Percentiles rank a stretch among this genome's conserved stretches.
phyloP scores from a whole-genome alignment of 2,329 filamentous ascomycete species.

The Bipolaris oryzae region DNA sequence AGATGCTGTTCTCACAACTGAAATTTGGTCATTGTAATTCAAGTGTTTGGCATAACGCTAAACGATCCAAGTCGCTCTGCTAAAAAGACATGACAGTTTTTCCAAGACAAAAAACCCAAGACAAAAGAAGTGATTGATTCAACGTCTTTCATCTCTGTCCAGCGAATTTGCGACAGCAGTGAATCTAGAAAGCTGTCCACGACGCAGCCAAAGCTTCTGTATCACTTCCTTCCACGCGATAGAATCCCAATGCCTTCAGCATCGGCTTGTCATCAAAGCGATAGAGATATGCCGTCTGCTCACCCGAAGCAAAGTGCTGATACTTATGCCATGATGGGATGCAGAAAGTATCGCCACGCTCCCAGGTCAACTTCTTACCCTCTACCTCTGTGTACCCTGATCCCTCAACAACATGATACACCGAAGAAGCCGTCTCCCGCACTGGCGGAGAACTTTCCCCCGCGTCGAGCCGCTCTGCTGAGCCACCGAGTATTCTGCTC shows the following conservation, averaged over 20 bases:
- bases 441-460: not conserved
- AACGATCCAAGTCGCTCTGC: not conserved
- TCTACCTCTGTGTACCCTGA: slow-evolving; percentile 1
- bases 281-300: not conserved
- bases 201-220: not conserved
- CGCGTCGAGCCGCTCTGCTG: not conserved
- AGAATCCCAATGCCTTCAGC: not conserved
- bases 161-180: not conserved
- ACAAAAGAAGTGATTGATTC: not conserved
- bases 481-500: not conserved
- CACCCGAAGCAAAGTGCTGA: not conserved
- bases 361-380: not conserved
- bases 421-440: not conserved
- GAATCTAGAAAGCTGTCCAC: not conserved
- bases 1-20: not conserved
- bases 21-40: not conserved
- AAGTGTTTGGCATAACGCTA: not conserved
- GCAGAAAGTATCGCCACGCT: slow-evolving; percentile 1
- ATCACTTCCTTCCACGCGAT: slow-evolving; percentile 1
- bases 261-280: not conserved
- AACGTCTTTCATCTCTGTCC: not conserved
- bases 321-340: slow-evolving; percentile 1
- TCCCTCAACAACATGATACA: not conserved
- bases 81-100: not conserved
- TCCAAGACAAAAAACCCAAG: not conserved